Evolutionary conservation across 495 filamentous ascomycete genomes (phyloP).

Genomic region (Daldinia bambusicola): DNA sequence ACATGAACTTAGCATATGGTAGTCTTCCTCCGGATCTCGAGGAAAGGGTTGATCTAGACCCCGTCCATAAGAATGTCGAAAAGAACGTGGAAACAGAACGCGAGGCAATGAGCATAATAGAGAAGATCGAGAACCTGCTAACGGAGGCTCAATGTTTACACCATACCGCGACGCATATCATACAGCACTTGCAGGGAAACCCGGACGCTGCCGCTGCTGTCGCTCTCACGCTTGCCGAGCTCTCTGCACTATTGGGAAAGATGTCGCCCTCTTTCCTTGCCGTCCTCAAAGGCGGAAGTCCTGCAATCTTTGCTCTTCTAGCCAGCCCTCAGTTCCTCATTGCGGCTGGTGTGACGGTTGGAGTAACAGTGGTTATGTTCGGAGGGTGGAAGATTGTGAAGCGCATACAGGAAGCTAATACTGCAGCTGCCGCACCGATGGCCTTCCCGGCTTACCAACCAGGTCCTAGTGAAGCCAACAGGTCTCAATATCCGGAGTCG

Average conservation of each 20-base stretch:
- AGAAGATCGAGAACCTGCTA: constrained; percentile 74
- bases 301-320: constrained; percentile 86
- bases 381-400: constrained; percentile 98
- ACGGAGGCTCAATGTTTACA: constrained; percentile 90
- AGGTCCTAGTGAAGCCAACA: not conserved
- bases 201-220: constrained; percentile 96
- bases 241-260: constrained; percentile 81
- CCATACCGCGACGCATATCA: constrained; percentile 82
- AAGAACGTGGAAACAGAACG: constrained; percentile 51
- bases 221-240: constrained; percentile 90
- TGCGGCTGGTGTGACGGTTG: constrained; percentile 85
- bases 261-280: constrained; percentile 83
- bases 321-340: constrained; percentile 92
- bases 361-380: constrained; percentile 91
- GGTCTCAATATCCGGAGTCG: constrained; percentile 38
- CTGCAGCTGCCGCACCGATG: constrained; percentile 62
- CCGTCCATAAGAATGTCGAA: constrained; percentile 41
- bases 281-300: constrained; percentile 79
- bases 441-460: constrained; percentile 42
- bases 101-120: constrained; percentile 72
- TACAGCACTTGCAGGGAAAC: constrained; percentile 86
- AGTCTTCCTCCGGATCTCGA: constrained; percentile 67
- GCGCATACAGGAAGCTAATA: constrained; percentile 67
- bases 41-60: constrained; percentile 55
- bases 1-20: constrained; percentile 91